Conservation (phyloP, 305 asterid genomes). For the Ajuga reptans region DNA sequence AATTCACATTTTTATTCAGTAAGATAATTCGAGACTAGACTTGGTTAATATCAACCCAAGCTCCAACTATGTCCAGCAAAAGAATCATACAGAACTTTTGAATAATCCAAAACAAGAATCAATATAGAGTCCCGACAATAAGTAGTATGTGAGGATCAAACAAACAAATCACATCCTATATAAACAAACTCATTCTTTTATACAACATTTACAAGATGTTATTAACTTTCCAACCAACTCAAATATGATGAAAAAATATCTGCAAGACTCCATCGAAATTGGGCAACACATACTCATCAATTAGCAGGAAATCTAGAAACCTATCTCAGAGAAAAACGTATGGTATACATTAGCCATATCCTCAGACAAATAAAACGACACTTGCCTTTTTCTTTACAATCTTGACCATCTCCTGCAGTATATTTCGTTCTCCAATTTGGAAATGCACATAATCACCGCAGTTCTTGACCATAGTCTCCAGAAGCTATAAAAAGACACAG, state of each 20-base stretch:
- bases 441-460: slow-evolving; percentile 89
- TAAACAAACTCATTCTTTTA: background rate
- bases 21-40: background rate
- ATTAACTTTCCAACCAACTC: no score
- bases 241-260: background rate
- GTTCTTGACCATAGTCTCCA: slow-evolving; percentile 96
- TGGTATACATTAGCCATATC: background rate
- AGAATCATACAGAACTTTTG: background rate
- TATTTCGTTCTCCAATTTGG: slow-evolving; percentile 76
- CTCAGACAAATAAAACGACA: slow-evolving; percentile 11
- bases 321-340: background rate
- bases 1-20: background rate
- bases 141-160: background rate
- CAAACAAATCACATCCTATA: background rate
- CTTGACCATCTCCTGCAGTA: slow-evolving; percentile 85
- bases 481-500: slow-evolving; percentile 45
- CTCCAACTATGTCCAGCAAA: background rate
- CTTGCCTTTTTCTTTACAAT: slow-evolving; percentile 76
- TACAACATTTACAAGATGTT: no score
- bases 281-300: background rate
- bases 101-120: background rate
- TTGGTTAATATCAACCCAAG: background rate
- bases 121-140: background rate
- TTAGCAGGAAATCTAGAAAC: slow-evolving; percentile 4
- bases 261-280: background rate